Base-by-base conservation (phyloP, 108 stramenopile genomes). In the Pseudonitzschia multiseries region DNA sequence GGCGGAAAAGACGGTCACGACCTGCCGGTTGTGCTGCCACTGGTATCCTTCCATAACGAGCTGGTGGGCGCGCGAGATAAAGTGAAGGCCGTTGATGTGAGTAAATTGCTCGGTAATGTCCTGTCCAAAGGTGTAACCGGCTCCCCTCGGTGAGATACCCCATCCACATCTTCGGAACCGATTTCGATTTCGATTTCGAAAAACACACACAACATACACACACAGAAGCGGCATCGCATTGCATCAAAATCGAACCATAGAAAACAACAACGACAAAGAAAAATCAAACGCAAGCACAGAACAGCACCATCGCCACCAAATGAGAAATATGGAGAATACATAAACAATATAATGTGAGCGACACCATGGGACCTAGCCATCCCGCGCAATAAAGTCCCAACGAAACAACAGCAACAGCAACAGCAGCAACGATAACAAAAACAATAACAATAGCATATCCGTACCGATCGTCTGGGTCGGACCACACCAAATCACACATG, bases 141-240 rank as follows among this genome's bases (percentile, higher is more conserved):
- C 99, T 53, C 98, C 97, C 42, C 99, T 91, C 41, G 98, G 98
- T 21, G 88, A 90, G 56, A 98, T 96, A 57, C 97, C 98, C 99
- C 98, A 98, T 61, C 99, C 99, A 61, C 86, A 78, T 72, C 75
- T 76, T 41, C 42, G 8, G 10, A 42, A 9, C 10, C 10, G 42
- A 42, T 44, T 8, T 32, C 14, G 42, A 42, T 6, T 42, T 42
- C 10, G 10, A 10, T 42, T 9, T 42, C 42, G 42, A 57, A 26
- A 57, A 28, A 5, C 8, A 57, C 28, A 57, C 5, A 28, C 5
- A 9, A 12, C 12, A 57, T 6, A 57, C 6, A 57, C 5, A 57
- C 27, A 17, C 28, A 40, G 13, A 10, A 31, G 24, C 24, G 6
- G 14, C 0, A 48, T 14, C 21, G 65, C 3, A 61, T 15, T 8